Conservation (phyloP, 371 early-diverging fungal genomes). For the Mucor ambiguus region DNA sequence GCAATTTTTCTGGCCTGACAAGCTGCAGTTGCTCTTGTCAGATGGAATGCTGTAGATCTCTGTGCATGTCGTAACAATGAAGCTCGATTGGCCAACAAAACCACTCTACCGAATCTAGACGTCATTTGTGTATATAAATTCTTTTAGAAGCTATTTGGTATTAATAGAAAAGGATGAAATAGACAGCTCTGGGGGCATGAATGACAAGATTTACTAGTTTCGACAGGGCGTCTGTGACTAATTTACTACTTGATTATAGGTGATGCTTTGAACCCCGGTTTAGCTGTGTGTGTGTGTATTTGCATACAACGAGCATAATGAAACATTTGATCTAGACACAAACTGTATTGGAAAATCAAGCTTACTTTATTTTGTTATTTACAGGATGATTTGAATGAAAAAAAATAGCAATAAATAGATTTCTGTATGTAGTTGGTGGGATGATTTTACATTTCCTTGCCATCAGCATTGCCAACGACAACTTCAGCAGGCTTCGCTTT, state of each 20-base stretch:
- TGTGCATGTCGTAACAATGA: not conserved
- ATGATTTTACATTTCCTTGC: slow-evolving; percentile 13
- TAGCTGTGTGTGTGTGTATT: not conserved
- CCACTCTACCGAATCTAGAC: slow-evolving; percentile 12
- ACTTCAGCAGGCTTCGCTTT: slow-evolving; percentile 24
- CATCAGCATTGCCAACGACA: slow-evolving; percentile 27
- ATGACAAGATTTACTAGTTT: not conserved
- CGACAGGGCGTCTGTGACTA: slow-evolving; percentile 3
- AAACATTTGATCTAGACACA: not conserved
- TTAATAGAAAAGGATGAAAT: not conserved
- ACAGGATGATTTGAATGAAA: not conserved
- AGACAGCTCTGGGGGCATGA: slow-evolving; percentile 3
- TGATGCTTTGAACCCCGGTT: not conserved
- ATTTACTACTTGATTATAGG: not conserved
- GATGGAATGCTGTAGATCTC: not conserved
- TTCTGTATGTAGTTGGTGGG: not conserved
- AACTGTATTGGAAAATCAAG: not conserved
- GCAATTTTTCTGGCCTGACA: slow-evolving; percentile 11
- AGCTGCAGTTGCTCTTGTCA: not conserved
- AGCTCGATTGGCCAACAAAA: slow-evolving; percentile 1
- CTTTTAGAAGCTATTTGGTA: not conserved
- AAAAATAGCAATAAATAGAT: not conserved
- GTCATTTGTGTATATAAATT: slow-evolving; percentile 3
- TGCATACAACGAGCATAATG: not conserved
- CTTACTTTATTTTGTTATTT: not conserved